Percentiles rank a stretch among this genome's conserved stretches.
Conservation (phyloP, 805 yeast genomes). For the Wickerhamomyces rabaulensis region DNA sequence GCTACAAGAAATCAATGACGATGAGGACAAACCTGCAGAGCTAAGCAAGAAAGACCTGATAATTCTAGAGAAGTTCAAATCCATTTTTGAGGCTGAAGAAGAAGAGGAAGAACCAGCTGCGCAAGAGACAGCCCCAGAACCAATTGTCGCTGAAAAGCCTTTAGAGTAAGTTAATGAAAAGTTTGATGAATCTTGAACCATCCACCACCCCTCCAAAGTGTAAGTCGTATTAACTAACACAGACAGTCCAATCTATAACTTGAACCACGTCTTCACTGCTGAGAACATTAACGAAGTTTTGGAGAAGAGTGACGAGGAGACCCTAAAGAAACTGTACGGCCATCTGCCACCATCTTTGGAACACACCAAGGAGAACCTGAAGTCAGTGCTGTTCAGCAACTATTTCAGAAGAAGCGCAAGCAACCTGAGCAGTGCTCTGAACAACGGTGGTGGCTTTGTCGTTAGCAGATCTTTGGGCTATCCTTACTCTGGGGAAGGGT, state of each 20-base stretch:
- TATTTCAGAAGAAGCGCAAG: slow-evolving; percentile 41
- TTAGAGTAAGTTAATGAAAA: not conserved
- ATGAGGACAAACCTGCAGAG: slow-evolving; percentile 52
- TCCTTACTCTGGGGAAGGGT: slow-evolving; percentile 51
- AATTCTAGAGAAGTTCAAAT: slow-evolving; percentile 42
- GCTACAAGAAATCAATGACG: slow-evolving; percentile 70
- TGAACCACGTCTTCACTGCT: slow-evolving; percentile 16
- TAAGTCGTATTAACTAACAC: slow-evolving; percentile 1
- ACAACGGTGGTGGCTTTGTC: slow-evolving; percentile 42
- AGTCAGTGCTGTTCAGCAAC: slow-evolving; percentile 41
- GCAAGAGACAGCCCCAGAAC: slow-evolving; percentile 10
- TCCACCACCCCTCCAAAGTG: not conserved
- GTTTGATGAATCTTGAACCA: not conserved
- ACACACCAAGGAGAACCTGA: slow-evolving; percentile 32
- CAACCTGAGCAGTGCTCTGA: slow-evolving; percentile 38
- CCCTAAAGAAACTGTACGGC: slow-evolving; percentile 30
- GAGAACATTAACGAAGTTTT: slow-evolving; percentile 10
- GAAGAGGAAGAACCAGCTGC: slow-evolving; percentile 34
- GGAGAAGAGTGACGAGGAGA: slow-evolving; percentile 23
- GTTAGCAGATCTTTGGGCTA: slow-evolving; percentile 44
- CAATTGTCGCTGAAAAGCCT: not conserved
- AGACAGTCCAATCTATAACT: slow-evolving; percentile 15
- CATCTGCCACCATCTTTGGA: slow-evolving; percentile 40
- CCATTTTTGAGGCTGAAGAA: slow-evolving; percentile 39
- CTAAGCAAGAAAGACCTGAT: slow-evolving; percentile 55